A percentile compares a stretch with the other conserved stretches of the same genome.
phyloP scores from a whole-genome alignment of 2,329 filamentous ascomycete species.

The Botrytis cinerea region DNA sequence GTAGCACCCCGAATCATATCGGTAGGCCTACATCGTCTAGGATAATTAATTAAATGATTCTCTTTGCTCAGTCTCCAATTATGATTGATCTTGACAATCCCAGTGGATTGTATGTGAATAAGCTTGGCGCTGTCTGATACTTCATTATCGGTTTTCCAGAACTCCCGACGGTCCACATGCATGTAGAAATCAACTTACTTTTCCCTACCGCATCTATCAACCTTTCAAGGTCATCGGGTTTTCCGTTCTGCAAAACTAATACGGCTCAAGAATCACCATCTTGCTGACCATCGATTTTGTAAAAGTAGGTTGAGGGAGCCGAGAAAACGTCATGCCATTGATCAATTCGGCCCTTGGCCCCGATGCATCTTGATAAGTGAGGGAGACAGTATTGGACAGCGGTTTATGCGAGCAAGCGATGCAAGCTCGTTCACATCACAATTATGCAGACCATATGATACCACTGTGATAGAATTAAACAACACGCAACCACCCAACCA shows the following conservation, averaged over 20 bases:
- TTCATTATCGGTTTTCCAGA: conserved; percentile 2
- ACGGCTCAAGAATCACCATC: background rate
- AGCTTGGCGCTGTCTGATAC: conserved; percentile 6
- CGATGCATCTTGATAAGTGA: conserved; percentile 20
- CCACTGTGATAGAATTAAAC: conserved; percentile 17
- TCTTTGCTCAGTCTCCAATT: background rate
- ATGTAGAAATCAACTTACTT: background rate
- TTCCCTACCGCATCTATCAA: background rate
- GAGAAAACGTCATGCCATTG: conserved; percentile 8
- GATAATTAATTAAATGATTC: background rate
- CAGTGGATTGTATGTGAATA: background rate
- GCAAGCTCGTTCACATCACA: conserved; percentile 19
- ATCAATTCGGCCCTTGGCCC: conserved; percentile 22
- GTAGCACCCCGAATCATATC: background rate
- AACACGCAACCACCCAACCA: background rate
- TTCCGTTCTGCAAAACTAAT: background rate
- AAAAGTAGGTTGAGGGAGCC: background rate
- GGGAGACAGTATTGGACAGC: conserved; percentile 13
- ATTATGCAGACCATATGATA: conserved; percentile 17
- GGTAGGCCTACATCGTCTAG: background rate
- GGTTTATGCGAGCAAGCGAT: conserved; percentile 16
- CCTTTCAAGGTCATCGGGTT: background rate
- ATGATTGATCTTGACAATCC: background rate
- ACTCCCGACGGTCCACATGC: background rate
- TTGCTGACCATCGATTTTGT: background rate